A percentile compares a stretch with the other conserved stretches of the same genome.
Evolutionary conservation across 257 asterid species (phyloP).

Genomic region (Solanum virginianum): DNA sequence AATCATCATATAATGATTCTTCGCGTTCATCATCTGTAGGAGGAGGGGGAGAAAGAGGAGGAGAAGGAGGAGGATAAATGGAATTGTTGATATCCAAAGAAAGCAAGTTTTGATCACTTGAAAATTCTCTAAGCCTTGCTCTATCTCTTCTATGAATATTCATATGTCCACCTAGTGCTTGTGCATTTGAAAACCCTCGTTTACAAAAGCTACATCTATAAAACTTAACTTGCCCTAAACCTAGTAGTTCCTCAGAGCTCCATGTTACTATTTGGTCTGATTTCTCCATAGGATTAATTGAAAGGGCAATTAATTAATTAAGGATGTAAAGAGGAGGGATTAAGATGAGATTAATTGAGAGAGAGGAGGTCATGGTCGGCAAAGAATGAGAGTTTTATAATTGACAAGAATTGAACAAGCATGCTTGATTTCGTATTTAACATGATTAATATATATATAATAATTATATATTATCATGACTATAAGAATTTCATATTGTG

Average conservation of each 20-base stretch:
- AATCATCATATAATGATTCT: neutral
- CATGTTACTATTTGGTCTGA: neutral
- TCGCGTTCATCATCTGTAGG: neutral
- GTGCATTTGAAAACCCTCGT: constrained; percentile 64
- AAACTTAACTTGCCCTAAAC: constrained; percentile 14
- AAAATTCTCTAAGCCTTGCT: constrained; percentile 42
- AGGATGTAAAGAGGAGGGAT: neutral
- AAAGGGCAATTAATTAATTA: neutral
- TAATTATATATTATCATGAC: neutral
- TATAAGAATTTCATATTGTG: neutral
- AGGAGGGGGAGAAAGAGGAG: neutral
- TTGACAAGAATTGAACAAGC: constrained; percentile 20
- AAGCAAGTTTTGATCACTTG: constrained; percentile 7
- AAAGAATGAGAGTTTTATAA: neutral
- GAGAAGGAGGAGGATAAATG: neutral
- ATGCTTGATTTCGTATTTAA: constrained; percentile 21
- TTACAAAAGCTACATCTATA: constrained; percentile 52
- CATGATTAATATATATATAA: neutral
- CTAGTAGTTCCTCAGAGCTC: neutral
- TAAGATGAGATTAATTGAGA: neutral
- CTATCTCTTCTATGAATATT: constrained; percentile 66
- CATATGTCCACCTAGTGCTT: constrained; percentile 80
- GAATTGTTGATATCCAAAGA: neutral
- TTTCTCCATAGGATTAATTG: constrained; percentile 10
- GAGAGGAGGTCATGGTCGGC: constrained; percentile 34